Base-by-base conservation (phyloP, 2,329 filamentous ascomycete genomes). In the Ceratocystis alfenasii region DNA sequence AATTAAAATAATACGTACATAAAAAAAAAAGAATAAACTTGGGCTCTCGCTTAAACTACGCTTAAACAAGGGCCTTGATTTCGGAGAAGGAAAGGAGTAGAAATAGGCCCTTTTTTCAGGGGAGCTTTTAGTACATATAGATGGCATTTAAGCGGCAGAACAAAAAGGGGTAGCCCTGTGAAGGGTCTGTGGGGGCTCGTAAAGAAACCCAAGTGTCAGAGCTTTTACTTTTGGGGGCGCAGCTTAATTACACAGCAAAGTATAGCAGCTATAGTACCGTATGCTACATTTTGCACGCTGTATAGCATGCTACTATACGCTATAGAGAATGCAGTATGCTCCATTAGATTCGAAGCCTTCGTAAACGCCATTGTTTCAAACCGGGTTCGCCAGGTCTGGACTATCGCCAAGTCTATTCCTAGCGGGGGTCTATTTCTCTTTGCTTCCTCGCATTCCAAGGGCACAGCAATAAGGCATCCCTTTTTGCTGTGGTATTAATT, bases 291-390 rank as follows among this genome's bases (percentile, higher is more conserved):
- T 15, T 12, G 36, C 4, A 41, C 36, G 36, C 36, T 15, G 10
- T 41, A 41, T 41, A 12, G 36, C 36, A 41, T 41, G 36, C 36
- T 41, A 15, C 36, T 41, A 41, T 41, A 12, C 3, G 36, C 36
- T 12, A 4, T 41, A 41, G 12, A 41, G 0, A 12, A 12, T 3
- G 10, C 10, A 5, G 36, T 12, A 15, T 41, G 10, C 36, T 15
- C 10, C 10, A 10, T 41, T 36, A 36, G 20, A 44, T 63, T 25
- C 28, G 61, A 25, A 50, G 44, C 41, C 36, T 12, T 50, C 61
- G 61, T 63, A 63, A 63, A 63, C 41, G 30, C 25, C 22, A 41
- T 59, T 63, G 61, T 63, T 63, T 63, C 61, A 63, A 63, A 20
- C 17, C 25, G 10, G 25, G 55, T n/a, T 59, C 28, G 44, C 61